A percentile compares a stretch with the other conserved stretches of the same genome.
These are phyloP conservation scores for Candida palmyrensis DNA, from an alignment of 805 yeast species.

Conservation along the genomic window DNA sequence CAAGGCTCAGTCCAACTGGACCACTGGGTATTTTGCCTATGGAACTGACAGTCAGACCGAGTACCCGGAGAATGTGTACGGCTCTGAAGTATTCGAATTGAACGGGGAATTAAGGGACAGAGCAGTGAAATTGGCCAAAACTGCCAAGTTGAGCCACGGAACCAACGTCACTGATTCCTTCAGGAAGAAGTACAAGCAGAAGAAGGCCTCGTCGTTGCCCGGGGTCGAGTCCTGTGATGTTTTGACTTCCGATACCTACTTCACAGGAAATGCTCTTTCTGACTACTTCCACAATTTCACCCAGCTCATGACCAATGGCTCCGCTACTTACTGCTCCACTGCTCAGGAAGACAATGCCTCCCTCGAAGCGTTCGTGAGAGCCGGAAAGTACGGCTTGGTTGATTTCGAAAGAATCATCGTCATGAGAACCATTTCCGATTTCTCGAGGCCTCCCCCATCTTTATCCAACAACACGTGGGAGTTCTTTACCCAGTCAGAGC, in stretches of 20 bases:
- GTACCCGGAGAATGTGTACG: slow-evolving; percentile 53
- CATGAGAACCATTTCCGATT: slow-evolving; percentile 59
- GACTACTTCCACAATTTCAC: slow-evolving; percentile 48
- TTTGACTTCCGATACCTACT: slow-evolving; percentile 57
- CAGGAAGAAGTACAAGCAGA: slow-evolving; percentile 43
- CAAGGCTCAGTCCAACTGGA: slow-evolving; percentile 41
- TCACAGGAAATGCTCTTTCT: slow-evolving; percentile 48
- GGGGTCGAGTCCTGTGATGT: slow-evolving; percentile 50
- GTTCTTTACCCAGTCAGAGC: slow-evolving; percentile 44
- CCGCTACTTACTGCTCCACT: slow-evolving; percentile 54
- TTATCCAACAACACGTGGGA: slow-evolving; percentile 39
- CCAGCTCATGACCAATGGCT: slow-evolving; percentile 48
- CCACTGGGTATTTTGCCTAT: slow-evolving; percentile 54
- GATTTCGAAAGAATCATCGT: slow-evolving; percentile 55
- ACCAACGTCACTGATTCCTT: slow-evolving; percentile 38
- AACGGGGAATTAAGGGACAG: slow-evolving; percentile 55
- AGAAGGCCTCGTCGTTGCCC: slow-evolving; percentile 49
- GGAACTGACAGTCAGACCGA: slow-evolving; percentile 45
- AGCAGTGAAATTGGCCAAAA: slow-evolving; percentile 47
- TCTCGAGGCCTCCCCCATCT: slow-evolving; percentile 47
- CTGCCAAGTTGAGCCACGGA: slow-evolving; percentile 42
- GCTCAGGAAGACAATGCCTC: slow-evolving; percentile 69
- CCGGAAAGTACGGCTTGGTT: slow-evolving; percentile 48
- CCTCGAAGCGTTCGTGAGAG: slow-evolving; percentile 53
- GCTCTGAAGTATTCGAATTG: slow-evolving; percentile 61